Evolutionary conservation across 1,284 basidiomycete genomes (phyloP), one percentile per base, ranked within the genome.

Genomic region (Gomphus bonarii): DNA sequence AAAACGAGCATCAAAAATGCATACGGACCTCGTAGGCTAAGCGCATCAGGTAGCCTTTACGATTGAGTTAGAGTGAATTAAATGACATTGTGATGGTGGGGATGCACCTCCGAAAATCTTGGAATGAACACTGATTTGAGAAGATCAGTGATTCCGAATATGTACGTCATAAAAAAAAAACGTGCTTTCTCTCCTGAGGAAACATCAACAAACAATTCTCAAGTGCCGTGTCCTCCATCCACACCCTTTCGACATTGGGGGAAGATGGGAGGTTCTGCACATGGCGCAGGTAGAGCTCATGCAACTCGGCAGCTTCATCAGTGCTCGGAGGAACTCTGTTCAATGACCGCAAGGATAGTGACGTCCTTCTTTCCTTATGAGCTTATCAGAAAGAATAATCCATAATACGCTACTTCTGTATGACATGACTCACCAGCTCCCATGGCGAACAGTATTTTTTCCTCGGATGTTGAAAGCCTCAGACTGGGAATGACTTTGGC

Each of bases 161-260:
- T 30, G 35, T 22, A 36, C 35, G 38, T 16, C 12, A 22, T 44
- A 36, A 50, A 12, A 18, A 35, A 18, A 53, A 36, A 10, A 70
- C 81, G 66, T 60, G 85, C 83, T 92, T 91, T 65, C 88, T 76
- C 66, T 90, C 87, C 71, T 91, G 88, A 0, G 89, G 88, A 66
- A 90, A 90, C 86, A 91, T 91, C 54, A 90, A 71, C 74, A 84
- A 76, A n/a, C 77, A 80, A 63, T 81, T 84, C 66, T 85, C 82
- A 12, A 83, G 65, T 50, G 71, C 70, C 0, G 84, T 85, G 58
- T 85, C 78, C 0, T 76, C 79, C 78, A 87, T 83, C 77, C 79
- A 84, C 0, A 84, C 79, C 18, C 74, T 73, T 57, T 81, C 75
- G n/a, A 63, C 65, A 64, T 63, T 25, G 61, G 67, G 55, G 50